Base-by-base conservation (phyloP, 768 basidiomycete genomes). In the Russula sp. region DNA sequence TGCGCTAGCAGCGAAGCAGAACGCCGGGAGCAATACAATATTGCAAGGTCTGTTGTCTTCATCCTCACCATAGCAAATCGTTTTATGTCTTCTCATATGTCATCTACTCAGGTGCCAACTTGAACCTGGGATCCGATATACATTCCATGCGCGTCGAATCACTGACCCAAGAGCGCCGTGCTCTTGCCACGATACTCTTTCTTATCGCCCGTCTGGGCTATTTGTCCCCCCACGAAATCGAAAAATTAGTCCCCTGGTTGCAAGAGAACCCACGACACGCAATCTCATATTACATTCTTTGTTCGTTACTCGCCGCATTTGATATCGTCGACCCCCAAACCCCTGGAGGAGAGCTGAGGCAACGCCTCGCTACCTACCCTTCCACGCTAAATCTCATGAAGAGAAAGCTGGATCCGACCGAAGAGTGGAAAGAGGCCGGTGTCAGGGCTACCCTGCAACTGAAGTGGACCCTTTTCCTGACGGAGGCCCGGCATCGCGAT, bases 401-500 rank as follows among this genome's bases (percentile, higher is more conserved):
- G 22, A 82, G 76, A 60, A 83, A 83, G 64, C 75, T 90, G 8
- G 72, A 70, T 62, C 76, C 79, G 16, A 71, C 81, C 10, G 75
- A 82, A 2, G 75, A 79, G 18, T 94, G 92, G 91, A 87, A 81
- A 59, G 86, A 88, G 22, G 75, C 80, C 1, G 85, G 85, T 1
- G 75, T 96, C 18, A 90, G 88, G 70, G 87, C 91, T 0, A 80
- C 82, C 2, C 71, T 94, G 6, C 75, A 89, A n/a, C 80, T 97
- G 44, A 91, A 92, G 71, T 95, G 92, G 92, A 89, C 92, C 0
- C 79, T 95, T 63, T 92, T 92, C 73, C 78, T 93, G 68, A 87
- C 91, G 1, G 87, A 91, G 67, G 81, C 85, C 7, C 81, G 92
- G 28, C 86, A 88, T 71, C 81, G 83, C 22, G 85, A 91, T 69